These are phyloP conservation scores for Sistotremastrum niveocremeum DNA, from an alignment of 768 basidiomycete species.

Conservation along the genomic window DNA sequence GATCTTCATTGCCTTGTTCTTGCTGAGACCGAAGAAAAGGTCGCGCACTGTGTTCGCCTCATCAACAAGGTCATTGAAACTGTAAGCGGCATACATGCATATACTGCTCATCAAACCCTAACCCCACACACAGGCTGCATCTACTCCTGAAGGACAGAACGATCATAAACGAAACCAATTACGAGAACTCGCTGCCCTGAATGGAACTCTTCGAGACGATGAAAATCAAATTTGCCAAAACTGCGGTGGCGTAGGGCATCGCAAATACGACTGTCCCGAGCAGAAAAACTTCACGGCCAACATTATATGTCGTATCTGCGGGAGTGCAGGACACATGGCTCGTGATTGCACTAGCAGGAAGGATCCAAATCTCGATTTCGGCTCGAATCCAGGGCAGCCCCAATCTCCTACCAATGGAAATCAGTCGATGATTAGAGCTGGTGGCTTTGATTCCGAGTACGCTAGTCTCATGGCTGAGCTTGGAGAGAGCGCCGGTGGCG, in stretches of 20 bases:
- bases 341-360: constrained; percentile 92
- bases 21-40: constrained; percentile 87
- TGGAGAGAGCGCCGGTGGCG: constrained; percentile 61
- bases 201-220: constrained; percentile 97
- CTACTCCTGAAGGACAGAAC: constrained; percentile 97
- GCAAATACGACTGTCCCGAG: constrained; percentile 98
- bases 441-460: constrained; percentile 95
- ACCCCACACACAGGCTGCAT: constrained; percentile 61
- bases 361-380: constrained; percentile 44
- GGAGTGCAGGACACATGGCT: constrained; percentile 98
- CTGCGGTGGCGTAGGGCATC: constrained; percentile 85
- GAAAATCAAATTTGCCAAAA: constrained; percentile 99
- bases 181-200: constrained; percentile 91
- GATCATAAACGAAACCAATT: constrained; percentile 99
- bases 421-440: constrained; percentile 38
- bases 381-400: no score
- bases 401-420: constrained; percentile 23
- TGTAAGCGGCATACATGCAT: constrained; percentile 31
- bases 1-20: constrained; percentile 96
- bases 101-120: neutral
- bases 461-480: constrained; percentile 96
- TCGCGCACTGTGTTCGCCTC: constrained; percentile 79
- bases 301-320: constrained; percentile 98
- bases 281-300: constrained; percentile 98
- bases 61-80: constrained; percentile 99